phyloP scores from a whole-genome alignment of 768 basidiomycete genomes.

The Porphyrellus cyaneotinctus region DNA sequence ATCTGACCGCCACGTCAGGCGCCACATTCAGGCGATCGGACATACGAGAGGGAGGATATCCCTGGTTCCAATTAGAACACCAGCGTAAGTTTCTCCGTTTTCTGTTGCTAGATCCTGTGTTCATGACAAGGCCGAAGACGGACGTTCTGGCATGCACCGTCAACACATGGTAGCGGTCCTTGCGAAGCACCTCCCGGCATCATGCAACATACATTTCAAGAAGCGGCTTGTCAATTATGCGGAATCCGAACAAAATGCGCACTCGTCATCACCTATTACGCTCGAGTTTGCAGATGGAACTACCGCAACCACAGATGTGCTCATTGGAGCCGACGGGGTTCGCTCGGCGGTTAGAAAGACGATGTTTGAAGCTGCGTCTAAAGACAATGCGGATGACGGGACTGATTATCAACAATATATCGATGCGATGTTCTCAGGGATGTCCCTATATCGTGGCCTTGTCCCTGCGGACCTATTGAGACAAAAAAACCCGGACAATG shows the following conservation, averaged over 20 bases:
- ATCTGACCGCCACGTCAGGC: neutral
- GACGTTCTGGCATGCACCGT: slow-evolving; percentile 6
- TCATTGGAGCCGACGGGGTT: slow-evolving; percentile 47
- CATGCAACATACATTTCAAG: slow-evolving; percentile 14
- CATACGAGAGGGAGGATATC: neutral
- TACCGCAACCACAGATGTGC: slow-evolving; percentile 34
- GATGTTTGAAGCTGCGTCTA: slow-evolving; percentile 19
- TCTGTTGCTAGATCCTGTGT: neutral
- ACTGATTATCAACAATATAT: slow-evolving; percentile 7
- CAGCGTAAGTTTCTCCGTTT: neutral
- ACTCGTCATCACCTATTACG: slow-evolving; percentile 17
- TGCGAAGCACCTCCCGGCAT: slow-evolving; percentile 12
- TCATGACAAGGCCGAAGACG: neutral
- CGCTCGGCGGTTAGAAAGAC: slow-evolving; percentile 24
- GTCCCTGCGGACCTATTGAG: slow-evolving; percentile 33
- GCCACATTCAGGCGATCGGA: neutral
- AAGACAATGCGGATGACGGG: neutral
- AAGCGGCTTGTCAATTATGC: slow-evolving; percentile 21
- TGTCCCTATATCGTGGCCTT: slow-evolving; percentile 36
- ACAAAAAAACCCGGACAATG: slow-evolving; percentile 20
- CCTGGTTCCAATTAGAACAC: neutral
- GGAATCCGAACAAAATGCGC: slow-evolving; percentile 16
- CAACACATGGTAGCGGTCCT: slow-evolving; percentile 18
- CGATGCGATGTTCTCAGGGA: slow-evolving; percentile 42
- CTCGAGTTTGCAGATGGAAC: slow-evolving; percentile 15